A percentile compares a stretch with the other conserved stretches of the same genome.
Evolutionary conservation across 495 filamentous ascomycete genomes (phyloP).

Genomic region (Aspergillus wentii): DNA sequence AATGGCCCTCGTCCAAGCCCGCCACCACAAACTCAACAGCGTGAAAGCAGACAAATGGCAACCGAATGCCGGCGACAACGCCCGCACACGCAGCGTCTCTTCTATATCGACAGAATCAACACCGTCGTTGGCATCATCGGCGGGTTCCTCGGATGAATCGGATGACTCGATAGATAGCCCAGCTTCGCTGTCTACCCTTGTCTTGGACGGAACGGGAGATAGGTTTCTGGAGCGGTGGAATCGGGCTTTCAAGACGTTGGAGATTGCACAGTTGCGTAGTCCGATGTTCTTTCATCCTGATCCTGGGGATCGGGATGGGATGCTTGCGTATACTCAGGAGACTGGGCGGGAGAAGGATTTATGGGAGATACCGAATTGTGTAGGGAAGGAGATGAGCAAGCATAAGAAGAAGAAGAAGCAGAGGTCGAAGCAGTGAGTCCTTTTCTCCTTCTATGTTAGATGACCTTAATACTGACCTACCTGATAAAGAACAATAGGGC

Average conservation of each 20-base stretch:
- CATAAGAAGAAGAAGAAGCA: slow-evolving; percentile 57
- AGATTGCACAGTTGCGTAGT: slow-evolving; percentile 56
- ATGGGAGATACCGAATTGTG: slow-evolving; percentile 54
- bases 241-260: slow-evolving; percentile 47
- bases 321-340: slow-evolving; percentile 54
- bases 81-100: too few relatives aligned
- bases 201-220: slow-evolving; percentile 48
- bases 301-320: slow-evolving; percentile 57
- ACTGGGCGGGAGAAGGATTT: slow-evolving; percentile 45
- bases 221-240: slow-evolving; percentile 57
- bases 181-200: slow-evolving; percentile 27
- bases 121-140: too few relatives aligned
- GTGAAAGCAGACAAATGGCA: slow-evolving; percentile 29
- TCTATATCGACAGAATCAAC: too few relatives aligned
- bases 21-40: slow-evolving; percentile 20
- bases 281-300: slow-evolving; percentile 68
- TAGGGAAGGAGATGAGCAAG: slow-evolving; percentile 61
- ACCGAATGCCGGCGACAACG: neutral
- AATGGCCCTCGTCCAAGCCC: slow-evolving; percentile 37
- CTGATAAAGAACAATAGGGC: slow-evolving; percentile 21
- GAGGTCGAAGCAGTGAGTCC: slow-evolving; percentile 23
- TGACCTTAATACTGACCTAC: neutral
- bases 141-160: slow-evolving; percentile 13
- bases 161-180: neutral
- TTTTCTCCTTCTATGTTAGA: neutral